phyloP scores from a whole-genome alignment of 768 basidiomycete species.

The Russula compacta region DNA sequence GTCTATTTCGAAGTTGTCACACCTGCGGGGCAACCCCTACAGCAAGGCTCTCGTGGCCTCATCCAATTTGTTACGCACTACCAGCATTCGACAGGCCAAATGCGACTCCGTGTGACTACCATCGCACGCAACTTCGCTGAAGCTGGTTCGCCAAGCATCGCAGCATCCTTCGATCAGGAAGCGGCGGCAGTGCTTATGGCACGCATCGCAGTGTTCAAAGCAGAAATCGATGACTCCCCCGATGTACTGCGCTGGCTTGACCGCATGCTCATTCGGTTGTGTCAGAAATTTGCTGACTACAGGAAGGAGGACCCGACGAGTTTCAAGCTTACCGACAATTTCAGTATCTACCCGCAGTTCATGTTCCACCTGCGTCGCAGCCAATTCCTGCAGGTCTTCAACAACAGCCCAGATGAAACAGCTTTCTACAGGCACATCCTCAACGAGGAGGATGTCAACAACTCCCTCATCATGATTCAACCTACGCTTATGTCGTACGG shows the following conservation, averaged over 20 bases:
- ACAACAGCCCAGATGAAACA: constrained; percentile 99
- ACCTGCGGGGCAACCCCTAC: constrained; percentile 87
- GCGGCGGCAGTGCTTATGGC: constrained; percentile 97
- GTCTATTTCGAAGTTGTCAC: constrained; percentile 99
- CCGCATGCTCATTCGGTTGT: constrained; percentile 95
- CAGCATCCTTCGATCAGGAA: constrained; percentile 95
- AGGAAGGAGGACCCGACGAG: constrained; percentile 94
- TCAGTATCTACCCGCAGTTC: constrained; percentile 99
- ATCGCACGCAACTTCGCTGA: constrained; percentile 97
- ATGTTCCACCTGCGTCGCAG: constrained; percentile 98
- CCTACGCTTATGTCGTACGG: constrained; percentile 98
- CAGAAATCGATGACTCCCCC: constrained; percentile 95
- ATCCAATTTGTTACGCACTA: constrained; percentile 99
- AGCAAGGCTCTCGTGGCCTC: constrained; percentile 83
- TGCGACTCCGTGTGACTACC: constrained; percentile 93
- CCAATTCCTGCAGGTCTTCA: constrained; percentile 99
- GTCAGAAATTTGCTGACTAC: constrained; percentile 99
- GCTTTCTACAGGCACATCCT: constrained; percentile 97
- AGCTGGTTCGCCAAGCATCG: constrained; percentile 89
- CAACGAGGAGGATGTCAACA: constrained; percentile 97
- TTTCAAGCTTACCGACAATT: constrained; percentile 90
- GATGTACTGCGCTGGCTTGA: constrained; percentile 97
- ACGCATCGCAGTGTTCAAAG: constrained; percentile 97
- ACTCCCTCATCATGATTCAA: constrained; percentile 99
- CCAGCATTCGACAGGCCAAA: constrained; percentile 94